phyloP scores from a whole-genome alignment of 139 green algal species.

The Pycnococcus provasolii region DNA sequence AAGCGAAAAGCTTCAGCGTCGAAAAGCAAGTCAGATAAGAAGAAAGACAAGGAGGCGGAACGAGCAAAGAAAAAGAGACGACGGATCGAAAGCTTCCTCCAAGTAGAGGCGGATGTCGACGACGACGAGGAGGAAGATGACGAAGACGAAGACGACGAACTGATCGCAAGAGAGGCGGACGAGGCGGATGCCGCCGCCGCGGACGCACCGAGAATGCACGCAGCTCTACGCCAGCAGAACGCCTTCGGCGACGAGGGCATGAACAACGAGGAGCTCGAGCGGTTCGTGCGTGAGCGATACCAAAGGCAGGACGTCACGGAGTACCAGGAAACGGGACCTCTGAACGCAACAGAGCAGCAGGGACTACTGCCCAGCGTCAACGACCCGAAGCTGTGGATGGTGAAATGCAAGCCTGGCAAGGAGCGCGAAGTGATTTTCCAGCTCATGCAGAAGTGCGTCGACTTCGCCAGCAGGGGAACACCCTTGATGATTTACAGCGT shows the following conservation, averaged over 20 bases:
- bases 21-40: constrained; percentile 29
- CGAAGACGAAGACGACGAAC: constrained; percentile 20
- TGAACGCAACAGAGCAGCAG: constrained; percentile 53
- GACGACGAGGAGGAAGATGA: constrained; percentile 35
- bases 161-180: constrained; percentile 26
- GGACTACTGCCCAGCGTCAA: constrained; percentile 69
- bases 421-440: constrained; percentile 70
- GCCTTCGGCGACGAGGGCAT: constrained; percentile 16
- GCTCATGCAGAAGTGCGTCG: constrained; percentile 81
- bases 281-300: neutral
- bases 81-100: neutral
- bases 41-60: constrained; percentile 31
- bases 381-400: constrained; percentile 90
- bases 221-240: constrained; percentile 1
- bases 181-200: constrained; percentile 24
- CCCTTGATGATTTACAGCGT: constrained; percentile 79
- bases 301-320: constrained; percentile 16
- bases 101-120: constrained; percentile 14
- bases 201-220: neutral
- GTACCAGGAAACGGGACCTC: constrained; percentile 31
- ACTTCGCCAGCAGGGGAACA: constrained; percentile 35
- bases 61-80: constrained; percentile 23
- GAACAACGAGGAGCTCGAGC: constrained; percentile 11
- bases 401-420: constrained; percentile 52
- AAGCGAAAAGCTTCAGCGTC: constrained; percentile 21